Evolutionary conservation across 2,329 filamentous ascomycete species (phyloP), one percentile per base, ranked within the genome.

Genomic region (Phaeosphaeria sp.): DNA sequence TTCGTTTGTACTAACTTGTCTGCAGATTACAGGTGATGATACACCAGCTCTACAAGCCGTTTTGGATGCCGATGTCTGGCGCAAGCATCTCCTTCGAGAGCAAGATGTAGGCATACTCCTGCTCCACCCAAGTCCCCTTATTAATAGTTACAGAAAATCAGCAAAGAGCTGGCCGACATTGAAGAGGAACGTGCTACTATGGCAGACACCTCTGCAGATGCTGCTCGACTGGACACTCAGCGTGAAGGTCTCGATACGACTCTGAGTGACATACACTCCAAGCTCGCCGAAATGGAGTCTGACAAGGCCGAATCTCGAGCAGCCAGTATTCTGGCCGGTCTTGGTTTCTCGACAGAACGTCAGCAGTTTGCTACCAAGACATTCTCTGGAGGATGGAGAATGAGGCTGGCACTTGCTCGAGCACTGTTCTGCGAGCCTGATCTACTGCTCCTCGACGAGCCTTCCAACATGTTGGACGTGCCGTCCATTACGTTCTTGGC

Each of bases 391-490:
- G 95, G 95, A 90, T 99, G 95, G 95, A 89, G 95, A 80, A 99
- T 99, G 95, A 90, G 95, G 83, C 82, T 99, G 72, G 95, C 95
- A 15, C 85, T 99, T 61, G 95, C 95, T 13, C 86, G 95, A 85
- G 95, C 95, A 15, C 86, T 99, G 36, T 99, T 99, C 83, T 99
- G 95, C 81, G 95, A 99, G 77, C 95, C 95, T 44, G 95, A 99
- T 80, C 83, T 99, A 51, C 82, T 99, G 58, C 86, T 99, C 77
- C 92, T 99, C 68, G 95, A 99, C 83, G 95, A 99, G 88, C 95
- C 95, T 81, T 98, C 94, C 55, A 98, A 98, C 88, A 98, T 98
- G 94, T 93, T 99, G 92, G 95, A 98, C 80, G 95, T 99, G 56
- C 95, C 95, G n/a, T 98, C 95, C 22, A 98, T 99, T 74, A 96